Base-by-base conservation (phyloP, 805 yeast species). In the Yamadazyma phyllophila region DNA sequence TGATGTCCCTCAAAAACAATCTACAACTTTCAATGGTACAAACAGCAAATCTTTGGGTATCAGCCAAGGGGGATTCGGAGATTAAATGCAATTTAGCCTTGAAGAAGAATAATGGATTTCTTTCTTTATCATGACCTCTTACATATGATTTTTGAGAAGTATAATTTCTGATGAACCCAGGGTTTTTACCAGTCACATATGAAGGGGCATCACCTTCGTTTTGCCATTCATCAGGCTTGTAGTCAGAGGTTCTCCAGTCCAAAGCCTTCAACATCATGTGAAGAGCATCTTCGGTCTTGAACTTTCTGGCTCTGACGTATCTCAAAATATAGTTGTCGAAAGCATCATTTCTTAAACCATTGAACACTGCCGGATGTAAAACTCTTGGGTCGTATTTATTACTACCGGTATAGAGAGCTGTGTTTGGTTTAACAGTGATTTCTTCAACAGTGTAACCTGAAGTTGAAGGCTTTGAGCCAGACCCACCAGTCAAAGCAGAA, bases 271-370 rank as follows among this genome's bases (percentile, higher is more conserved):
- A 73, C 41, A 88, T 58, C 96, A 90, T 89, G 15, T 71, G 69
- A 46, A 87, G 61, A 0, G 89, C 75, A 57, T 82, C 79, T 54
- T 81, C 83, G 16, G 82, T 73, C 52, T 85, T 81, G 83, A 89
- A 89, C 66, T 89, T 89, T 66, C 97, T 82, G 32, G 97, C 97
- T 55, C 96, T 76, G 20, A 88, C 66, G 57, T 85, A 91, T 57
- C 96, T 77, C 58, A 91, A 72, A 26, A 88, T 41, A 53, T 83
- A 65, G 56, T 86, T 84, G 64, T 94, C 99, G 2, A 95, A 86
- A 39, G 83, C 74, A 62, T 92, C 98, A 35, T 81, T 77, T 66
- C 92, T 82, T 3, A 39, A 8, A 16, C 45, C 53, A 7, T 26
- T 30, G 35, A 51, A 30, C 3, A 90, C 10, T 85, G 82, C 61